These are phyloP conservation scores for Trametes hirsuta DNA, from an alignment of 1,284 basidiomycete genomes.

Conservation along the genomic window DNA sequence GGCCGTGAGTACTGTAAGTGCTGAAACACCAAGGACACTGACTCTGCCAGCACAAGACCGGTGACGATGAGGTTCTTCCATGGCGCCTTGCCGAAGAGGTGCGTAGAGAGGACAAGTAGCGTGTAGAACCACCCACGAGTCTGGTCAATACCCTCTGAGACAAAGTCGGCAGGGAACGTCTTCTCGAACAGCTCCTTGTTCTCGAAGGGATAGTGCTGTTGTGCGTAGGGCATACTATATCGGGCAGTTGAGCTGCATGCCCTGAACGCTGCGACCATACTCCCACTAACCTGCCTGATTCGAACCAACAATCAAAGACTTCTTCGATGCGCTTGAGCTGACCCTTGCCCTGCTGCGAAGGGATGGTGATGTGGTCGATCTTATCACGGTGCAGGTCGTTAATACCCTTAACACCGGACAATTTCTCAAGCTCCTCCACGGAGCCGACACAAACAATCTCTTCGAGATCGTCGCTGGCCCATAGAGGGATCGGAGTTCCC, in stretches of 20 bases:
- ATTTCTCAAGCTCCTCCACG: constrained; percentile 84
- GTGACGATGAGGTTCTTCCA: constrained; percentile 99
- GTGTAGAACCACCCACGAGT: constrained; percentile 99
- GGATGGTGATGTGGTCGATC: constrained; percentile 96
- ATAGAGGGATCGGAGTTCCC: constrained; percentile 98
- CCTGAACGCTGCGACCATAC: neutral
- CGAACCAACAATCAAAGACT: constrained; percentile 99
- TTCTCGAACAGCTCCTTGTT: constrained; percentile 87
- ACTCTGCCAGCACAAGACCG: constrained; percentile 94
- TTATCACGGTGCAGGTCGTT: constrained; percentile 95
- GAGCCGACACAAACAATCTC: constrained; percentile 94
- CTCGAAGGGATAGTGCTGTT: constrained; percentile 98
- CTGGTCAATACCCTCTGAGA: constrained; percentile 97
- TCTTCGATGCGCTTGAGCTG: constrained; percentile 89
- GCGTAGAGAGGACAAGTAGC: constrained; percentile 92
- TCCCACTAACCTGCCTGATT: constrained; percentile 85
- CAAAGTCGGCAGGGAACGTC: constrained; percentile 96
- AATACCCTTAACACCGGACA: constrained; percentile 87
- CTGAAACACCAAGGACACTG: constrained; percentile 35
- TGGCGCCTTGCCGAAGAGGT: constrained; percentile 91
- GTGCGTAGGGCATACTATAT: constrained; percentile 96
- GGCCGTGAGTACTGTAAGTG: constrained; percentile 1
- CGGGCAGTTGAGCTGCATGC: constrained; percentile 4
- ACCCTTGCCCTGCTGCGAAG: constrained; percentile 91
- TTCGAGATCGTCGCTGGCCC: constrained; percentile 92